Conservation (phyloP, 1,284 basidiomycete species). For the Puccinia novopanici region DNA sequence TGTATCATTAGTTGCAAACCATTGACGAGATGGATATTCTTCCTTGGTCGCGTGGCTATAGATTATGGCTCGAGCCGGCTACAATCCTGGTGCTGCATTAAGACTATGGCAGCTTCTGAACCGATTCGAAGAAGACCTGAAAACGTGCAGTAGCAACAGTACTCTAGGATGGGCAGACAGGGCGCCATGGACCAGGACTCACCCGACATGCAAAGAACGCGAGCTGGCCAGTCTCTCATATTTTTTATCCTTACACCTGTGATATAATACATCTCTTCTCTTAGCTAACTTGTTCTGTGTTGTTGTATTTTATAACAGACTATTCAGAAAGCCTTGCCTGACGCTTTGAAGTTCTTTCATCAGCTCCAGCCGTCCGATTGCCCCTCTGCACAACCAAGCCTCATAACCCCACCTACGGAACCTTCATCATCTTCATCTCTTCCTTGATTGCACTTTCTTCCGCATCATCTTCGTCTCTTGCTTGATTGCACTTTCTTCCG, state of each 20-base stretch:
- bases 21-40: slow-evolving; percentile 42
- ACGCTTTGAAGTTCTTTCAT: slow-evolving; percentile 16
- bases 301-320: neutral
- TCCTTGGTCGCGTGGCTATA: slow-evolving; percentile 39
- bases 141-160: slow-evolving; percentile 56
- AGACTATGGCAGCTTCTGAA: slow-evolving; percentile 63
- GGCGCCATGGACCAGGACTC: slow-evolving; percentile 62
- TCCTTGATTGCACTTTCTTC: neutral
- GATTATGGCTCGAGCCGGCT: slow-evolving; percentile 63
- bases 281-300: neutral
- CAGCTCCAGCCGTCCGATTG: neutral
- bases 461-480: neutral
- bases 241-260: neutral
- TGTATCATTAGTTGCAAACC: neutral
- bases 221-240: slow-evolving; percentile 56
- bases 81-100: slow-evolving; percentile 62
- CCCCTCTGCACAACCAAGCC: neutral
- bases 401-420: neutral
- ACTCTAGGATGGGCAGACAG: slow-evolving; percentile 57
- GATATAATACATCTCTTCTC: neutral
- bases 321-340: slow-evolving; percentile 33
- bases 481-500: neutral
- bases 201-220: slow-evolving; percentile 62
- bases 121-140: slow-evolving; percentile 61
- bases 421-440: slow-evolving; percentile 2